phyloP scores from a whole-genome alignment of 345 rosid genomes.

The Gossypium stocksii region DNA sequence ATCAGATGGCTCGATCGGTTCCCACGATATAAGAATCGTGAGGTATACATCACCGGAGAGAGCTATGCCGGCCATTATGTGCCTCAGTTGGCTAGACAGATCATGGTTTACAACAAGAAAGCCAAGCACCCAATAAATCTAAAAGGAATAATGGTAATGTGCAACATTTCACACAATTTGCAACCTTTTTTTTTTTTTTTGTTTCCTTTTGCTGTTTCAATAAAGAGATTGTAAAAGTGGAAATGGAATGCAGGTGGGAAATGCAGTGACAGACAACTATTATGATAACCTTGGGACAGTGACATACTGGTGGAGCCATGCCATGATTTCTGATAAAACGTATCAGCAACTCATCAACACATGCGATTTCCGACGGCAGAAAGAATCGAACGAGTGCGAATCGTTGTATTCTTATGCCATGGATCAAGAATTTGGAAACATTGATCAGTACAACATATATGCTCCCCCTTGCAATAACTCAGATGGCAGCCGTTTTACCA shows the following conservation, averaged over 20 bases:
- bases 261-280: constrained; percentile 92
- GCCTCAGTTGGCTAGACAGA: constrained; percentile 82
- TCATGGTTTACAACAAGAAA: constrained; percentile 51
- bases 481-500: constrained; percentile 45
- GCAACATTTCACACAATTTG: not conserved
- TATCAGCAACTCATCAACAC: constrained; percentile 73
- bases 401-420: constrained; percentile 81
- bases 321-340: constrained; percentile 90
- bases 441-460: constrained; percentile 92
- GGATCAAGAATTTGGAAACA: constrained; percentile 93
- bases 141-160: constrained; percentile 78
- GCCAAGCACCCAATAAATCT: constrained; percentile 64
- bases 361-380: constrained; percentile 73
- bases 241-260: constrained; percentile 65
- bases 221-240: not conserved
- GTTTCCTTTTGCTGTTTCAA: not conserved
- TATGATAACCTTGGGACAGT: constrained; percentile 96
- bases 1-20: constrained; percentile 72
- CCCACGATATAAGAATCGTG: constrained; percentile 72
- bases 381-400: constrained; percentile 85
- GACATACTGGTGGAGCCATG: constrained; percentile 99
- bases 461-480: constrained; percentile 88
- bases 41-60: constrained; percentile 79
- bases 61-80: constrained; percentile 99
- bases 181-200: not conserved